Percentiles rank a stretch among this genome's conserved stretches.
Evolutionary conservation across 2,329 filamentous ascomycete species (phyloP).

Genomic region (Teratosphaeriaceae sp.): DNA sequence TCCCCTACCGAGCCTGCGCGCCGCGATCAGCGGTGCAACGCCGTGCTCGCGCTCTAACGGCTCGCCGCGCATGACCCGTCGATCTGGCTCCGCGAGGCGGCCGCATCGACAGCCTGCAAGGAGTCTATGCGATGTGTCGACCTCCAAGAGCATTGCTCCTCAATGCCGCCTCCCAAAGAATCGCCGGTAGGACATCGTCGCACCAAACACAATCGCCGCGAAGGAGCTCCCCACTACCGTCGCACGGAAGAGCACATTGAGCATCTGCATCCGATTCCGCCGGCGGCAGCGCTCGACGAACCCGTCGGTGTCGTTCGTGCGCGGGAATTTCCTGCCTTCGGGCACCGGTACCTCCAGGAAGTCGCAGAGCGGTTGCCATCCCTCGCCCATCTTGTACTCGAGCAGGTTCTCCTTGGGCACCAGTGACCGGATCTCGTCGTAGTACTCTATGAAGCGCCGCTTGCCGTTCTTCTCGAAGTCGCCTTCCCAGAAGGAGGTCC

Average conservation of each 20-base stretch:
- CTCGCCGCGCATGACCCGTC: too few relatives aligned
- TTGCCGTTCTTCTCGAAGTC: slow-evolving; percentile 62
- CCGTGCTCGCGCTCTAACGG: too few relatives aligned
- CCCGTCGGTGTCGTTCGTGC: slow-evolving; percentile 48
- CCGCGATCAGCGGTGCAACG: too few relatives aligned
- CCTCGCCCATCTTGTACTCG: slow-evolving; percentile 49
- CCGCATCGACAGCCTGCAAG: too few relatives aligned
- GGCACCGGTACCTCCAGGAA: slow-evolving; percentile 49
- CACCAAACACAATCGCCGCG: slow-evolving; percentile 35
- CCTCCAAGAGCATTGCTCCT: neutral
- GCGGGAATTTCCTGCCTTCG: slow-evolving; percentile 42
- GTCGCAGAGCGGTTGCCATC: slow-evolving; percentile 49
- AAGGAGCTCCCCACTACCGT: slow-evolving; percentile 44
- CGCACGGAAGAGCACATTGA: slow-evolving; percentile 47
- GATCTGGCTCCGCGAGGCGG: too few relatives aligned
- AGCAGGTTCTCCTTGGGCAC: slow-evolving; percentile 46
- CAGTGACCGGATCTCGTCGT: slow-evolving; percentile 43
- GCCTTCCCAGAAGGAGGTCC: slow-evolving; percentile 60
- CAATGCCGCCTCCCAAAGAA: slow-evolving; percentile 20
- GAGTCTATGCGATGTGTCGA: too few relatives aligned
- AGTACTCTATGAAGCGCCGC: slow-evolving; percentile 53
- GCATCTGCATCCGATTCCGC: slow-evolving; percentile 50
- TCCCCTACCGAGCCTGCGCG: too few relatives aligned
- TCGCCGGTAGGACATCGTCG: slow-evolving; percentile 29
- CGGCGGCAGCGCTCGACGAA: slow-evolving; percentile 49